Evolutionary conservation across 2,329 filamentous ascomycete species (phyloP), one percentile per base, ranked within the genome.

Genomic region (Dactylellina leptospora): DNA sequence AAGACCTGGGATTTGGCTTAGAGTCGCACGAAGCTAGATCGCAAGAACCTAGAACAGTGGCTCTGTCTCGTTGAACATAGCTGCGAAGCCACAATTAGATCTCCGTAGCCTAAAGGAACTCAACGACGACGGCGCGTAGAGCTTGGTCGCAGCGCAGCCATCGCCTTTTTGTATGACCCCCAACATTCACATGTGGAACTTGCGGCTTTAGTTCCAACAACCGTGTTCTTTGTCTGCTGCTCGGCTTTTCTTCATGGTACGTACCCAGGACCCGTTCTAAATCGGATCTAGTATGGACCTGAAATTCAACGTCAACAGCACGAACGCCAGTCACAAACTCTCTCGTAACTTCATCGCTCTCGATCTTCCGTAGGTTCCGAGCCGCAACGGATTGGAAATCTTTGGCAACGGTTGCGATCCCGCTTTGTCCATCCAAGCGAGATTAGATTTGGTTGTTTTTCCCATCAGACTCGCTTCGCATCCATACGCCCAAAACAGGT

Each of bases 401-500:
- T 54, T 45, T 38, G 45, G 58, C 51, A 63, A 58, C 56, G 45
- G 66, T 56, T 45, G 53, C 50, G 47, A 55, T 58, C 66, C 66
- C 66, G 51, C 59, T 70, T 68, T 53, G 56, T 51, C 55, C 47
- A 60, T 54, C 66, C 66, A 71, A 71, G 58, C 58, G 58, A 71
- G 66, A 71, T 71, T 71, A 55, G 50, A 51, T 40, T 66, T 66
- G 61, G 60, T 55, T 56, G 50, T 62, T 56, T 55, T 47, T 56
- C 60, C 54, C 51, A 58, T 62, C 58, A 63, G 59, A 55, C 66
- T 62, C 50, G 55, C 63, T 69, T 71, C 66, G 66, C 66, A 71
- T 63, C 56, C 58, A 56, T 27, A 63, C 61, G 51, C 64, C 61
- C 66, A 58, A 71, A 71, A 71, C 66, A 71, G 66, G 58, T 71